Conservation (phyloP, 176 grass and related monocot species). For the Thinopyrum elongatum region DNA sequence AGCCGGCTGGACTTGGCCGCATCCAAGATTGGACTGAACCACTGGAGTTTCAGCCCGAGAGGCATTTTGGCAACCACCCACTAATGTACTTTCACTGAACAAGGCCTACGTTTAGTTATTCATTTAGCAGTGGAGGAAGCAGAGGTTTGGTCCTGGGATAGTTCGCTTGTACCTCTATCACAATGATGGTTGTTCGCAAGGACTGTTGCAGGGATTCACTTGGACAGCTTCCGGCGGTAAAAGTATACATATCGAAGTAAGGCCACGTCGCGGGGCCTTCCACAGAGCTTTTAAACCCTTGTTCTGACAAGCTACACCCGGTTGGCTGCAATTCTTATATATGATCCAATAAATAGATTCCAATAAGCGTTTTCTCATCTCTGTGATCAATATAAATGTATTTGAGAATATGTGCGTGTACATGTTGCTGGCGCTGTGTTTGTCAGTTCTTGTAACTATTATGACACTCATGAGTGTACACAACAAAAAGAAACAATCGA, state of each 20-base stretch:
- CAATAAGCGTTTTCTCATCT: no score
- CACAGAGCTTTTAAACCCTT: background rate
- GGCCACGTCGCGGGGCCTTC: constrained; percentile 10
- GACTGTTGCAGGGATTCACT: constrained; percentile 43
- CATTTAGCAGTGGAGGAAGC: constrained; percentile 34
- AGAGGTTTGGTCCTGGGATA: constrained; percentile 24
- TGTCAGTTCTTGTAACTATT: no score
- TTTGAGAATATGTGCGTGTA: no score
- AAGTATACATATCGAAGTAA: background rate
- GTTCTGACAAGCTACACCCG: background rate
- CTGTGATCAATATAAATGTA: no score
- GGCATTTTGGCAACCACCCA: background rate
- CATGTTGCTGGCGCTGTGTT: no score
- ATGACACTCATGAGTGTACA: no score
- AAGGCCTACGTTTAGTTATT: constrained; percentile 29
- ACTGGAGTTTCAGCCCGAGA: background rate
- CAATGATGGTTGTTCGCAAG: constrained; percentile 31
- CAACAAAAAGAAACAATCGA: no score
- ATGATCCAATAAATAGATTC: no score
- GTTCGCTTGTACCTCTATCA: background rate
- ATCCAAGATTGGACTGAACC: background rate
- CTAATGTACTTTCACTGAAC: constrained; percentile 25
- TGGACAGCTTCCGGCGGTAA: constrained; percentile 2
- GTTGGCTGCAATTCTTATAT: no score
- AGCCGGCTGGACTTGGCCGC: background rate